phyloP scores from a whole-genome alignment of 2,329 filamentous ascomycete genomes.

The Cercospora berteroae region DNA sequence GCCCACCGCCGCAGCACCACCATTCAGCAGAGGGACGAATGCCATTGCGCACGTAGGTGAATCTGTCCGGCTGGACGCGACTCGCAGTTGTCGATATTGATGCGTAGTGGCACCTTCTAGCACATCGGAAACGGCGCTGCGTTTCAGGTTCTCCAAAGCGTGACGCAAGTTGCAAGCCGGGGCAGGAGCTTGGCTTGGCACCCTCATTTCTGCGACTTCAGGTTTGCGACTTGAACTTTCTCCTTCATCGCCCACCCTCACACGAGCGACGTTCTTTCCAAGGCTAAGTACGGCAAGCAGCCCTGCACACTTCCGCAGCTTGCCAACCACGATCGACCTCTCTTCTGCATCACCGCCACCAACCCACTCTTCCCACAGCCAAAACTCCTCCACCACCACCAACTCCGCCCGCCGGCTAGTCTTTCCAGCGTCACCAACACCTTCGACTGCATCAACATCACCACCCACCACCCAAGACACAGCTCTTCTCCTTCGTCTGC shows the following conservation, averaged over 20 bases:
- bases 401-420: neutral
- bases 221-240: neutral
- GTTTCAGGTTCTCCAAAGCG: neutral
- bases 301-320: neutral
- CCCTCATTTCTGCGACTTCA: neutral
- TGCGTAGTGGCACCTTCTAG: neutral
- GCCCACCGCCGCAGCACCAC: neutral
- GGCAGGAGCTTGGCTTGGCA: neutral
- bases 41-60: neutral
- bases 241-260: neutral
- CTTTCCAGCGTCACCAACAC: neutral
- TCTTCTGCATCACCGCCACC: neutral
- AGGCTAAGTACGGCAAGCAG: neutral
- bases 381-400: neutral
- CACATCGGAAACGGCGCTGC: neutral
- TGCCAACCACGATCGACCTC: neutral
- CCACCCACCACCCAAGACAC: neutral
- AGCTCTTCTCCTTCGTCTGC: slow-evolving; percentile 3
- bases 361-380: neutral
- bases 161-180: neutral
- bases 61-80: neutral
- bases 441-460: neutral
- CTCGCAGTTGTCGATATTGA: neutral
- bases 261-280: neutral
- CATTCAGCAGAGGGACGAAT: neutral